These are phyloP conservation scores for Mortierella sp. DNA, from an alignment of 371 early-diverging fungal species.

Conservation along the genomic window DNA sequence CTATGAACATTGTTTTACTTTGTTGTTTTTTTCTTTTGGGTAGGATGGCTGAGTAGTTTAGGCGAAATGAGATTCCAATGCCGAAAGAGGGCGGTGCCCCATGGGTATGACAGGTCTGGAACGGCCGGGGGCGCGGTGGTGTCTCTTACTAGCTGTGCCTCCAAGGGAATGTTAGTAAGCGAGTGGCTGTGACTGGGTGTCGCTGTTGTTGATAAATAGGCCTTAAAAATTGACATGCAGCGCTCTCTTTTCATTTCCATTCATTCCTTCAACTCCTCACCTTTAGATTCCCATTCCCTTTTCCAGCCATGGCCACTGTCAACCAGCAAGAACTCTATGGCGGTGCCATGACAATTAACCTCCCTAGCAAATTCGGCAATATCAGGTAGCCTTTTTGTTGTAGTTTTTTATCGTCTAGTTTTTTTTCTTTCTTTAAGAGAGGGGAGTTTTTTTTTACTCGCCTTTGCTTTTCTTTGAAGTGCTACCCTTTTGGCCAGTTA, in stretches of 20 bases:
- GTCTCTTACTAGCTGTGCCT: neutral
- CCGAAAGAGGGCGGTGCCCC: neutral
- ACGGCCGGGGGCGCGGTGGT: neutral
- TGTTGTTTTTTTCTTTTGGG: too few species aligned
- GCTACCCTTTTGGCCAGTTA: neutral
- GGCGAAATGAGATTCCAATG: too few species aligned
- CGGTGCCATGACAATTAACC: conserved; percentile 72
- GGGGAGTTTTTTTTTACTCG: neutral
- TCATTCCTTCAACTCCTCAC: neutral
- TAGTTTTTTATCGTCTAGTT: neutral
- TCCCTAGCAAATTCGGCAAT: conserved; percentile 73
- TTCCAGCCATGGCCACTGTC: conserved; percentile 22
- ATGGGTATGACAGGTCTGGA: neutral
- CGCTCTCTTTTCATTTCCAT: neutral
- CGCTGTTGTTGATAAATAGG: conserved; percentile 12
- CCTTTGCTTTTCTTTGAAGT: neutral
- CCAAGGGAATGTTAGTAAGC: neutral
- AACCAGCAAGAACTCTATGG: conserved; percentile 70
- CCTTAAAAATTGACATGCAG: neutral
- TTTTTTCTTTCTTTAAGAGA: neutral
- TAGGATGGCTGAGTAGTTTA: conserved; percentile 6
- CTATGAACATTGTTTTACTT: neutral
- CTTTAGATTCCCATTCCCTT: neutral
- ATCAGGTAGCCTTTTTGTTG: conserved; percentile 66
- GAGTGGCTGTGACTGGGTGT: conserved; percentile 7